Base-by-base conservation (phyloP, 306 rosid genomes). In the Casuarina equisetifolia region DNA sequence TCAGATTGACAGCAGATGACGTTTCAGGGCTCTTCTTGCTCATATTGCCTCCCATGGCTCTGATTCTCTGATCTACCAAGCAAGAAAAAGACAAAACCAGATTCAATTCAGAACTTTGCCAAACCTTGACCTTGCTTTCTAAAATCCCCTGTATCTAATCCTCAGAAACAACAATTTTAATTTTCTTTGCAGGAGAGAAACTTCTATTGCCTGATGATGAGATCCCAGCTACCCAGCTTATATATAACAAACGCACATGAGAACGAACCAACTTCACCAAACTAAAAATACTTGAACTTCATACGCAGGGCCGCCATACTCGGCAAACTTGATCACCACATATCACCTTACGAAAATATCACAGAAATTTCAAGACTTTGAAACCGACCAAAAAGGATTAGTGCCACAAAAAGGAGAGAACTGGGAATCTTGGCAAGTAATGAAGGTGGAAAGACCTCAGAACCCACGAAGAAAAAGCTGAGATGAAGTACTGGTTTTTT, bases 21-120 rank as follows among this genome's bases (percentile, higher is more conserved):
- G 90, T 62, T 68, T 83, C 89, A 64, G 78, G 89, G 25, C 44
- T 40, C 85, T 81, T 95, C 84, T 89, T 92, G 97, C 97, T 92
- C 83, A 88, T 69, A 81, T 88, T 90, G 85, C 82, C 70, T 66
- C 98, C 98, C 98, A 95, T 95, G 69, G 75, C 90, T 80, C 76
- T 63, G 70, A 62, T 13, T 71, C 36, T 69, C 77, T 61, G 77
- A 81, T 76, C 89, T 73, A 75, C 19, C 66, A 54, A 59, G 9
- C 50, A 42, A 42, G 50, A 55, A 62, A 73, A 42, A 58, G 1
- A 75, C 77, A 48, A 82, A 80, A 73, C 79, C 87, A 82, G 71
- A 79, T 74, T 59, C 53, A 74, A 80, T 77, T 74, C 77, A 78
- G 63, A 82, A 19, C 66, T 35, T 72, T 61, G 17, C 74, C 79